Evolutionary conservation across 2,329 filamentous ascomycete genomes (phyloP), one percentile per base, ranked within the genome.

Genomic region (Alternaria brassicae): DNA sequence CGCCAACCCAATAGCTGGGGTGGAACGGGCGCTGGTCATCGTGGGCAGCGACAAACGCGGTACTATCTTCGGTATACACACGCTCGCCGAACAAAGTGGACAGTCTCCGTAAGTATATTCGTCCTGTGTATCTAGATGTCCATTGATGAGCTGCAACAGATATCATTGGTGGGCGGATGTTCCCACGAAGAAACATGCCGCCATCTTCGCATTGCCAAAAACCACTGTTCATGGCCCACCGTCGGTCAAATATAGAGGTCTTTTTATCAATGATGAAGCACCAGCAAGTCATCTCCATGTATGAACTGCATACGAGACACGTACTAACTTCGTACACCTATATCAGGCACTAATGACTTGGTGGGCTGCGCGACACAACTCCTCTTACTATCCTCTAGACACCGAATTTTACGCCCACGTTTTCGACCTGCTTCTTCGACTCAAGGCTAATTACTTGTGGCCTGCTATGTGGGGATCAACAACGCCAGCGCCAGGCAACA

Each of bases 381-480:
- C 79, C 13, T 84, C 84, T 6, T 86, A 81, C 52, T 51, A 75
- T 19, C 70, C 77, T 32, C 81, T 79, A 48, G 85, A 85, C 57
- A 79, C 83, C n/a, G 81, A 83, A 6, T 90, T 91, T 73, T 90
- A 91, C 73, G 78, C 82, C 10, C 84, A 84, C 15, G 85, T 92
- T 17, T 91, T 90, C 63, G 89, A 92, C 76, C 79, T 92, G 0
- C 79, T 91, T 0, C 83, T 92, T 7, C 84, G 89, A 3, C 80
- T 91, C 21, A 83, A 86, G 15, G 89, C 89, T 21, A 92, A 91
- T 75, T 91, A 91, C 69, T 79, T 92, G 45, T 92, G 90, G 89
- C 89, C 89, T 0, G 83, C 88, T 1, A 80, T 86, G 69, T 92
- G 89, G 89, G 42, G 27, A 10, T 47, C 41, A 13, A 23, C 32